These are phyloP conservation scores for Malbranchea zuffiana DNA, from an alignment of 2,329 filamentous ascomycete species.

Conservation along the genomic window DNA sequence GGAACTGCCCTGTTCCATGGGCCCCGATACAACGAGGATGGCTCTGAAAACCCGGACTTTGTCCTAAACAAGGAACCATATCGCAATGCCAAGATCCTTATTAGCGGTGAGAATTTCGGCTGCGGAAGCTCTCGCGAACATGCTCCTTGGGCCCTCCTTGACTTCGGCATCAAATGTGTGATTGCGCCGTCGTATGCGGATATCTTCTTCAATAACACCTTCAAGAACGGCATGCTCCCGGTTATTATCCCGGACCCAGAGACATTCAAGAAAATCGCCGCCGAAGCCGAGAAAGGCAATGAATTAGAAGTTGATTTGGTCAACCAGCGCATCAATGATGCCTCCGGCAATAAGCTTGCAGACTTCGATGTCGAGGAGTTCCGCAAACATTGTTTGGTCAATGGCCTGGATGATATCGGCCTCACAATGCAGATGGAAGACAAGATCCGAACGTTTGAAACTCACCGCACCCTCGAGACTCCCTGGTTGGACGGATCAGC, in stretches of 20 bases:
- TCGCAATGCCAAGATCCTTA: slow-evolving; percentile 72
- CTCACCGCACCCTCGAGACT: slow-evolving; percentile 61
- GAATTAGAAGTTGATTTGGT: slow-evolving; percentile 86
- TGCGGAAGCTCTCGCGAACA: slow-evolving; percentile 90
- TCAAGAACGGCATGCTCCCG: slow-evolving; percentile 98
- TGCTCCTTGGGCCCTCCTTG: slow-evolving; percentile 90
- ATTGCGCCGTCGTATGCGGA: slow-evolving; percentile 82
- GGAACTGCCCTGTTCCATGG: slow-evolving; percentile 78
- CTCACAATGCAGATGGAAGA: slow-evolving; percentile 86
- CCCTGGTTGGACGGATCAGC: slow-evolving; percentile 85
- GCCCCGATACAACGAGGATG: slow-evolving; percentile 65
- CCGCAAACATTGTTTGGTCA: slow-evolving; percentile 84
- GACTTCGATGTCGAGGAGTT: slow-evolving; percentile 85
- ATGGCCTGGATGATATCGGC: slow-evolving; percentile 91
- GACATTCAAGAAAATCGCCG: slow-evolving; percentile 58
- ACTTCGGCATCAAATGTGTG: slow-evolving; percentile 90
- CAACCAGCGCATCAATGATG: slow-evolving; percentile 70
- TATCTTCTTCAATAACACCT: slow-evolving; percentile 99
- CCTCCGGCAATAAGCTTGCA: slow-evolving; percentile 60
- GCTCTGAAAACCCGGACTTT: slow-evolving; percentile 66
- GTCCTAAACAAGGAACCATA: slow-evolving; percentile 86
- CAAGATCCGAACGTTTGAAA: slow-evolving; percentile 77
- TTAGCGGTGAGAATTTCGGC: slow-evolving; percentile 87
- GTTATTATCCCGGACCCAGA: slow-evolving; percentile 59
- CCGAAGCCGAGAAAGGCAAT: slow-evolving; percentile 64